Evolutionary conservation across 164 flowering plant genomes (phyloP).

Genomic region (Litsea cubeba): DNA sequence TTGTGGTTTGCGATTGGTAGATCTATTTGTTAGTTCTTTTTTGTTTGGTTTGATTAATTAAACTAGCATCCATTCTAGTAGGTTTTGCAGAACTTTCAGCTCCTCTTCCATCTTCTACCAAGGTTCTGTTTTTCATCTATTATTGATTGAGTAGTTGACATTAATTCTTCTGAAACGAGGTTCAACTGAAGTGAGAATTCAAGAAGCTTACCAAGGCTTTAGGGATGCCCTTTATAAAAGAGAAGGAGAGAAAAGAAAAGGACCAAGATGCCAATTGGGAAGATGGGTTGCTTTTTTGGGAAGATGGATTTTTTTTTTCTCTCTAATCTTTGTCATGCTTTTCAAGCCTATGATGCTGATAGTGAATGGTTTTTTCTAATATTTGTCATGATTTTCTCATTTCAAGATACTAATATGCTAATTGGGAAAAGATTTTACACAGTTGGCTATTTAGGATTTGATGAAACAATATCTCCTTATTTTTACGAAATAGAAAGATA

Average conservation of each 20-base stretch:
- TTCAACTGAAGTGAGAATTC: conserved; percentile 31
- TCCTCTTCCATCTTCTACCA: too few species aligned
- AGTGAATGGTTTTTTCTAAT: conserved; percentile 11
- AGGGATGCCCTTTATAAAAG: too few species aligned
- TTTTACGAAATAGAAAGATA: too few species aligned
- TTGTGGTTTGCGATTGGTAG: too few species aligned
- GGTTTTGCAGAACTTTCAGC: too few species aligned
- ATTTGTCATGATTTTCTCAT: not conserved
- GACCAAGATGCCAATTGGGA: conserved; percentile 63
- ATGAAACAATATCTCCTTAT: too few species aligned
- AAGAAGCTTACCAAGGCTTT: conserved; percentile 12
- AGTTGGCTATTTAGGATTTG: too few species aligned
- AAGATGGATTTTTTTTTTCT: conserved; percentile 17
- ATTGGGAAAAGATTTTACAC: too few species aligned
- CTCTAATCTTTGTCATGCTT: conserved; percentile 31
- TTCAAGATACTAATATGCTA: too few species aligned
- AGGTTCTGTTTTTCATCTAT: conserved; percentile 41
- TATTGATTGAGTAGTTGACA: conserved; percentile 32
- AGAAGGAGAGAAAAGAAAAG: conserved; percentile 1
- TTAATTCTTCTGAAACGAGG: conserved; percentile 63
- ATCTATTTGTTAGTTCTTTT: too few species aligned
- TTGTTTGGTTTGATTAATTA: too few species aligned
- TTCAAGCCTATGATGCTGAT: conserved; percentile 12
- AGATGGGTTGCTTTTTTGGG: conserved; percentile 63
- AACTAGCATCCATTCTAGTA: too few species aligned